Percentiles rank a stretch among this genome's conserved stretches.
Conservation (phyloP, 1,284 basidiomycete genomes). For the Microbotryomycetes sp. region DNA sequence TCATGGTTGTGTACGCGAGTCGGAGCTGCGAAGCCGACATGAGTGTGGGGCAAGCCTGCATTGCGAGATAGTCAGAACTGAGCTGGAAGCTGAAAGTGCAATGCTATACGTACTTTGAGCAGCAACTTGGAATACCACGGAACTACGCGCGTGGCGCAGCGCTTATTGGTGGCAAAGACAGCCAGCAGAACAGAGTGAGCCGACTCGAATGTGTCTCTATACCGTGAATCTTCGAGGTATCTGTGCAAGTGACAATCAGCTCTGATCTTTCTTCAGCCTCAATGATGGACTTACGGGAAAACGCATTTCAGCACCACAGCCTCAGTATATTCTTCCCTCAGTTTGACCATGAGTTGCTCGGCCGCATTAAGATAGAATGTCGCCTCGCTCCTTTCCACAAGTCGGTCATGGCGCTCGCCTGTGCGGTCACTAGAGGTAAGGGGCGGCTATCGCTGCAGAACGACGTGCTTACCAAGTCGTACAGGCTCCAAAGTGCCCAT, state of each 20-base stretch:
- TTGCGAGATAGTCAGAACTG: neutral
- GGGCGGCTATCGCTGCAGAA: neutral
- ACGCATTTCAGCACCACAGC: slow-evolving; percentile 11
- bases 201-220: slow-evolving; percentile 34
- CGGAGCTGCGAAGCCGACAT: slow-evolving; percentile 29
- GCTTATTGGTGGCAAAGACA: slow-evolving; percentile 20
- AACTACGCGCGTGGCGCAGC: slow-evolving; percentile 9
- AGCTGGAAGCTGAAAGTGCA: neutral
- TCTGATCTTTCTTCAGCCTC: neutral
- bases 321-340: slow-evolving; percentile 28
- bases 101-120: slow-evolving; percentile 17
- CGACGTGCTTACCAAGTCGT: neutral
- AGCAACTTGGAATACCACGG: slow-evolving; percentile 29
- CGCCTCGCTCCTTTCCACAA: slow-evolving; percentile 18
- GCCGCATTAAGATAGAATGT: slow-evolving; percentile 33
- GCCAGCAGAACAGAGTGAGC: slow-evolving; percentile 35
- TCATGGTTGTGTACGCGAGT: slow-evolving; percentile 28
- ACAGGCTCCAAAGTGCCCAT: slow-evolving; percentile 13
- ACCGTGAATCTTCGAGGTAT: slow-evolving; percentile 23
- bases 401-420: slow-evolving; percentile 3
- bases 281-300: slow-evolving; percentile 18
- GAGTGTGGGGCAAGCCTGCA: slow-evolving; percentile 20
- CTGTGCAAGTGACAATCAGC: too few species aligned
- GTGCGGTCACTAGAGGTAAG: neutral
- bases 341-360: slow-evolving; percentile 27